A percentile compares a stretch with the other conserved stretches of the same genome.
phyloP scores from a whole-genome alignment of 2,329 filamentous ascomycete genomes.

The Beauveria brongniartii region DNA sequence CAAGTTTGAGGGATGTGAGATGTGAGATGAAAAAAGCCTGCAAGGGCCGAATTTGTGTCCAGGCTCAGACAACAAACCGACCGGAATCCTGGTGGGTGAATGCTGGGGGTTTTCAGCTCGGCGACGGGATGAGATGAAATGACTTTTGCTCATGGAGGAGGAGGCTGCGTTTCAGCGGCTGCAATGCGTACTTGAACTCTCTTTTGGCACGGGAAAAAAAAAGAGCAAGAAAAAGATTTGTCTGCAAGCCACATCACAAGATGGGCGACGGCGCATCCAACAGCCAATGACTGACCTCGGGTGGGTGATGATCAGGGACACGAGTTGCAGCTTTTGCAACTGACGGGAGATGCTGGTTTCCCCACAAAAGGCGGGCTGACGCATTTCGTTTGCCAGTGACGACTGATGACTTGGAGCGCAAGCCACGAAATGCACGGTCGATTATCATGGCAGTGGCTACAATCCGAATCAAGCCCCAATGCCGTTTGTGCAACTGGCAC shows the following conservation, averaged over 20 bases:
- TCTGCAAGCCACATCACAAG: too few relatives aligned
- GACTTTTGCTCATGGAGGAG: not conserved
- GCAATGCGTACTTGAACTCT: not conserved
- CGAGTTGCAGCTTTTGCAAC: too few relatives aligned
- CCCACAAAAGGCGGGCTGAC: not conserved
- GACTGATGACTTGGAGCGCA: not conserved
- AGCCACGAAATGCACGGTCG: not conserved
- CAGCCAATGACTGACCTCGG: too few relatives aligned
- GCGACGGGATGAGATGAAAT: not conserved
- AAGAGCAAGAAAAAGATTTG: too few relatives aligned
- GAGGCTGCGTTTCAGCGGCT: not conserved
- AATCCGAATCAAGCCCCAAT: too few relatives aligned
- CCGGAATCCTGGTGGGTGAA: too few relatives aligned
- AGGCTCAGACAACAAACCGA: too few relatives aligned
- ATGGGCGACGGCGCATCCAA: too few relatives aligned
- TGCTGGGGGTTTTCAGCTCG: too few relatives aligned
- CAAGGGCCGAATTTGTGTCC: not conserved
- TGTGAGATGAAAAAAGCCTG: not conserved
- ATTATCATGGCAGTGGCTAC: not conserved
- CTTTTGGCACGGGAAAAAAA: too few relatives aligned
- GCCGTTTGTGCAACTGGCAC: not conserved
- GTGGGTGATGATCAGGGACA: too few relatives aligned
- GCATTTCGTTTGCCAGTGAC: not conserved
- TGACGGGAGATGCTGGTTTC: too few relatives aligned
- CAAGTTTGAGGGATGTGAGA: not conserved